Evolutionary conservation across 2,329 filamentous ascomycete species (phyloP), one percentile per base, ranked within the genome.

Genomic region (Fusarium sp.): DNA sequence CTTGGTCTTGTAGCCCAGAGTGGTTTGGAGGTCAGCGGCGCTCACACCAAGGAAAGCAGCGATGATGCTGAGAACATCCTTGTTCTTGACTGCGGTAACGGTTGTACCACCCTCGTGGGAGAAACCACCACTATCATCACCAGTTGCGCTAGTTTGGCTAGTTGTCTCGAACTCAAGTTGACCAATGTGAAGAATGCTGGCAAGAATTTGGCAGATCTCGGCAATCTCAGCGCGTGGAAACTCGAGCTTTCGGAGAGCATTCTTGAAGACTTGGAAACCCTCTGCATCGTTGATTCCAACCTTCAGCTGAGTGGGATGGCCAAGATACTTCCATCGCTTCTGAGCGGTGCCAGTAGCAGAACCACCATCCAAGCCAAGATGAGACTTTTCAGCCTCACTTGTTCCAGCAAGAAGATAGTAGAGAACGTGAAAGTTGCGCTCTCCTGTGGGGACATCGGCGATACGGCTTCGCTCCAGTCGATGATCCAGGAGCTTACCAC

Each of bases 211-310:
- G 81, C 96, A 99, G 60, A 99, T 95, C 80, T 98, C 95, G 41
- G 96, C 96, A 78, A 99, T 97, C 76, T 98, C 96, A 66, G 92
- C 91, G 59, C 95, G 89, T 7, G 95, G 93, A 71, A 99, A 98
- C 81, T 98, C 96, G 17, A 99, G 88, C 81, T 97, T 98, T 71
- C 95, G 89, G 52, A 99, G 84, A 3, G 96, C 96, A 2, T 93
- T 97, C 85, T 98, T 98, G 87, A 99, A 98, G 57, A 98, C 91
- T 78, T 97, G 93, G 81, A 99, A 99, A 7, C 95, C 96, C 77
- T 98, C 95, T 3, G 92, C 87, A 78, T 99, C 96, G 77, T 99
- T 98, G 79, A 99, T 95, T 63, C 96, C 96, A 32, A 98, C 94
- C 81, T 97, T 98, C 71, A 99, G 87, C 82, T 99, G 96, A 0